Percentiles rank a stretch among this genome's conserved stretches.
Conservation (phyloP, 768 basidiomycete species). For the Pholiota molesta region DNA sequence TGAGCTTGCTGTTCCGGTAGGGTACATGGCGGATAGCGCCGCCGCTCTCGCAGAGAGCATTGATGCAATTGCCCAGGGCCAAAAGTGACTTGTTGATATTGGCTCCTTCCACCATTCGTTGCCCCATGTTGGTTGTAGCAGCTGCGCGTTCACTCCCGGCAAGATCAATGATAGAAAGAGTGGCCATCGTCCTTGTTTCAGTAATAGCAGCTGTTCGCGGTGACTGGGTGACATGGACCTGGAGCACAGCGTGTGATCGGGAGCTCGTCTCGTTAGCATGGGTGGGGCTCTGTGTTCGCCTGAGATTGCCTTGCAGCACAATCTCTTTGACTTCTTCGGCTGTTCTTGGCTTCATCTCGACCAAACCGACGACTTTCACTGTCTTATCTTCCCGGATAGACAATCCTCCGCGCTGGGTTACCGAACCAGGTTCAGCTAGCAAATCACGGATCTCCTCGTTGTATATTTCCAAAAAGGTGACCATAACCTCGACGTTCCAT, state of each 20-base stretch:
- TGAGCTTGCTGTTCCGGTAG: constrained; percentile 98
- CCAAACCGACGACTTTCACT: constrained; percentile 87
- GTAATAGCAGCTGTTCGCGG: constrained; percentile 85
- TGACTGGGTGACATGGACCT: constrained; percentile 89
- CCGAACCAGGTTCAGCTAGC: constrained; percentile 71
- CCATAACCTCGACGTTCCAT: constrained; percentile 83
- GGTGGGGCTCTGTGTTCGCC: constrained; percentile 91
- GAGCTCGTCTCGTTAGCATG: constrained; percentile 97
- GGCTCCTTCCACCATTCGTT: constrained; percentile 97
- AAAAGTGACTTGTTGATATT: constrained; percentile 99
- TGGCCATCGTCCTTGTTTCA: constrained; percentile 83
- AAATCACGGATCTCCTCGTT: constrained; percentile 99
- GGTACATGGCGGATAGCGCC: constrained; percentile 89
- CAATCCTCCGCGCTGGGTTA: constrained; percentile 77
- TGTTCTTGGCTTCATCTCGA: constrained; percentile 75
- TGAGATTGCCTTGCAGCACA: constrained; percentile 85
- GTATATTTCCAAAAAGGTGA: constrained; percentile 98
- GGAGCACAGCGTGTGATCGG: constrained; percentile 95
- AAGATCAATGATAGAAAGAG: constrained; percentile 96
- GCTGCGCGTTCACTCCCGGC: constrained; percentile 97
- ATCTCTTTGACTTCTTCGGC: constrained; percentile 96
- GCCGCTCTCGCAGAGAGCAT: constrained; percentile 94
- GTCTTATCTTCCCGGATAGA: constrained; percentile 94
- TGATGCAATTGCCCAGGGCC: constrained; percentile 97
- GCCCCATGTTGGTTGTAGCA: constrained; percentile 96